Evolutionary conservation across 2,329 filamentous ascomycete genomes (phyloP).

Genomic region (Phialophora chinensis): DNA sequence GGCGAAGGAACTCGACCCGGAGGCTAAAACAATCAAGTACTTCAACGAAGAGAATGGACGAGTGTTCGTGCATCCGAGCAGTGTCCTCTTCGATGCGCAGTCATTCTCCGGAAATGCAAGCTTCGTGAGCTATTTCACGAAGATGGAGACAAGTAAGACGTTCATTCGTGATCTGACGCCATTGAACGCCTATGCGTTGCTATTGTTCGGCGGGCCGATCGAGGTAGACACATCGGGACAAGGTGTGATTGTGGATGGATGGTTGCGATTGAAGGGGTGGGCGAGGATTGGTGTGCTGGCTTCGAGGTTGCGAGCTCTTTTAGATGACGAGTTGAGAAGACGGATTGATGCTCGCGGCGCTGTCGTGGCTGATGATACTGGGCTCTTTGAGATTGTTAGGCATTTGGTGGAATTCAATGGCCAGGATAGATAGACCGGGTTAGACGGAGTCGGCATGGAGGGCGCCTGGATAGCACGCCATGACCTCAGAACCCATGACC

Average conservation of each 20-base stretch:
- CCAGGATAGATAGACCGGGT: conserved; percentile 62
- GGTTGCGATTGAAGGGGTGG: conserved; percentile 87
- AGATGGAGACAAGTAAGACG: conserved; percentile 89
- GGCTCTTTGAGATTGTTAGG: conserved; percentile 77
- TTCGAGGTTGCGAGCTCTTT: conserved; percentile 78
- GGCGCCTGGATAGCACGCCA: neutral
- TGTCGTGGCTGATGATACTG: conserved; percentile 49
- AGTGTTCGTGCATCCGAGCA: conserved; percentile 91
- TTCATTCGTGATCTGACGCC: conserved; percentile 92
- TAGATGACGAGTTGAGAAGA: conserved; percentile 80
- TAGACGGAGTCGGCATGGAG: neutral
- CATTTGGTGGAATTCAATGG: conserved; percentile 89
- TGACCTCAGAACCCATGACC: neutral
- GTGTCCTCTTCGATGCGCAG: conserved; percentile 88
- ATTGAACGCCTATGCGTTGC: conserved; percentile 85
- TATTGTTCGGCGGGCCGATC: conserved; percentile 83
- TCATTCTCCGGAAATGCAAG: conserved; percentile 74
- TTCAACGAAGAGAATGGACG: conserved; percentile 84
- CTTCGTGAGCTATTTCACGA: conserved; percentile 88
- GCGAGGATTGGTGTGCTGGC: conserved; percentile 91
- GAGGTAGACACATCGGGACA: conserved; percentile 84
- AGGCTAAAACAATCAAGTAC: conserved; percentile 90
- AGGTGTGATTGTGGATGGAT: conserved; percentile 88
- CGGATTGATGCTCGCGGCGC: conserved; percentile 77
- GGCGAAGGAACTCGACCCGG: conserved; percentile 89